Conservation (phyloP, 2,329 filamentous ascomycete species). For the Colletotrichum chlorophyti region DNA sequence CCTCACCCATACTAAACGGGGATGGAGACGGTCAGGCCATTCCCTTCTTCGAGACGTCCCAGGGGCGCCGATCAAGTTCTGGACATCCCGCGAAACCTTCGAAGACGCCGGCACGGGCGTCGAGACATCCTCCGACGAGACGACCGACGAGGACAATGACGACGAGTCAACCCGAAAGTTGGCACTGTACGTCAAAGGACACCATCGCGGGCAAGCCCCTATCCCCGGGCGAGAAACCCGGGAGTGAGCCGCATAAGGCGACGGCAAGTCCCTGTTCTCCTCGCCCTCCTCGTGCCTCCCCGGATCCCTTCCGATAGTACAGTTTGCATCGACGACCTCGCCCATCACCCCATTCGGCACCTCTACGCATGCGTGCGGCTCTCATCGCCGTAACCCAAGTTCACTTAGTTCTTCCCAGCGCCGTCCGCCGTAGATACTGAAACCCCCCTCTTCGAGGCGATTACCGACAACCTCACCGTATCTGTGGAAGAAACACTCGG, state of each 20-base stretch:
- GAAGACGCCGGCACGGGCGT: constrained; percentile 37
- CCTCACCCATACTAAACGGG: no score
- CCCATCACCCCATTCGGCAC: constrained; percentile 24
- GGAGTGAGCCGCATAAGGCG: constrained; percentile 42
- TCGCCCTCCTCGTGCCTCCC: constrained; percentile 53
- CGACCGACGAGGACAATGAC: constrained; percentile 36
- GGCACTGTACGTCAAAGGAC: no score
- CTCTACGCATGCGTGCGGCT: constrained; percentile 28
- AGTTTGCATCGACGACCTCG: constrained; percentile 43
- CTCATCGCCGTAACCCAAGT: constrained; percentile 28
- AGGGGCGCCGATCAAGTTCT: constrained; percentile 42
- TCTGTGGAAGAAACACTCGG: constrained; percentile 41
- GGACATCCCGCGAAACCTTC: constrained; percentile 38
- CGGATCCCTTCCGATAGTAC: constrained; percentile 44
- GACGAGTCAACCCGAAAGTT: background rate
- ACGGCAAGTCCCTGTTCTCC: constrained; percentile 33
- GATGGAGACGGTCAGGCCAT: no score
- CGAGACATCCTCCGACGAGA: constrained; percentile 37
- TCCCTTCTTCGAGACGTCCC: constrained; percentile 40
- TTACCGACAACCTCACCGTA: constrained; percentile 44
- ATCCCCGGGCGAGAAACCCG: constrained; percentile 40
- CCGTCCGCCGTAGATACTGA: constrained; percentile 67
- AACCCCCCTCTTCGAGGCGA: constrained; percentile 7
- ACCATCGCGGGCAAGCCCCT: no score
- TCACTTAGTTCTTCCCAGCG: constrained; percentile 21